Evolutionary conservation across 2,329 filamentous ascomycete species (phyloP), one percentile per base, ranked within the genome.

Genomic region (Sclerotinia nivalis): DNA sequence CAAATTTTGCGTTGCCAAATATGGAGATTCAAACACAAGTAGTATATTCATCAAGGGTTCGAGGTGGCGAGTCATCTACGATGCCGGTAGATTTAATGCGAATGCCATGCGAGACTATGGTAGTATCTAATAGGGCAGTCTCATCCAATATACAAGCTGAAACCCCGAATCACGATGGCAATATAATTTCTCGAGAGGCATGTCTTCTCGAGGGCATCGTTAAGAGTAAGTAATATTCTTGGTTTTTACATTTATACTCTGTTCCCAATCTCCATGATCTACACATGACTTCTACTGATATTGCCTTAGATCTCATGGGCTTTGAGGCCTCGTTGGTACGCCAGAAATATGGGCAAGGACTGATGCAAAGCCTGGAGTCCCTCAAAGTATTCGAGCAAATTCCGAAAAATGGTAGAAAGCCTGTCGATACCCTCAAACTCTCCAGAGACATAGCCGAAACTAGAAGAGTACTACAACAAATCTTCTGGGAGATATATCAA

Each of bases 301-400:
- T 13, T 20, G 8, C 3, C 1, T 8, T 40, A 69, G 66, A 43
- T 31, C 15, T 55, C 34, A 62, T 40, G 13, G 9, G 15, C 15
- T 45, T 25, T 28, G 49, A 40, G n/a, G 28, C 73, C 12, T 80
- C 80, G 6, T 34, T 66, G 1, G 78, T 84, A 0, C 78, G 81
- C 5, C 75, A 76, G 50, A 76, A 75, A 2, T 84, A 85, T 72
- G 80, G 79, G 0, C 69, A 74, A 10, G 81, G 81, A 66, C 71
- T 83, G 25, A 66, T 74, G 2, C 69, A 77, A 8, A 82, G 81
- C 69, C 72, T 82, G 43, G 50, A 72, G 8, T 77, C 80, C 5
- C 74, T 83, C 22, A 58, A 71, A 54, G 15, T 31, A 9, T 54
- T 64, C 40, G 64, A 68, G 25, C 60, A 43, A 10, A 25, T 40